A percentile compares a stretch with the other conserved stretches of the same genome.
These are phyloP conservation scores for Melianthus villosus DNA, from an alignment of 441 rosid genomes.

Conservation along the genomic window DNA sequence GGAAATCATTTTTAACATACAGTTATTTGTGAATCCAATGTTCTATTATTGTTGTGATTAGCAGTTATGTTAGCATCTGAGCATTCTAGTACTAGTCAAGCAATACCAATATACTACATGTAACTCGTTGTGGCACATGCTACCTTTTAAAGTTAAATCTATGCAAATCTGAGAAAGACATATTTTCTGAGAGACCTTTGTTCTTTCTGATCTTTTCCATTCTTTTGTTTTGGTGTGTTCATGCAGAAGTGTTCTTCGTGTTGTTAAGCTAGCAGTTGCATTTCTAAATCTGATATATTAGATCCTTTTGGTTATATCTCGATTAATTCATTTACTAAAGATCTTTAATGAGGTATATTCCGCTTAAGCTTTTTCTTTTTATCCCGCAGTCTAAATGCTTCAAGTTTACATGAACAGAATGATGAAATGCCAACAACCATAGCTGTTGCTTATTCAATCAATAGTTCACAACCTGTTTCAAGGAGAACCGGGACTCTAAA, in stretches of 20 bases:
- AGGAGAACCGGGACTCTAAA: slow-evolving; percentile 75
- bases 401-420: slow-evolving; percentile 60
- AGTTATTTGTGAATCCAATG: background rate
- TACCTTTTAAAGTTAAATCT: background rate
- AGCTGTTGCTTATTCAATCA: slow-evolving; percentile 51
- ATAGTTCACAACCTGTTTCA: slow-evolving; percentile 64
- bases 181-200: too few relatives aligned
- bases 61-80: background rate
- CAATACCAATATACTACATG: background rate
- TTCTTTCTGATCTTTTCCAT: too few relatives aligned
- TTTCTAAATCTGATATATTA: background rate
- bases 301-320: background rate
- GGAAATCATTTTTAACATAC: too few relatives aligned
- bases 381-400: slow-evolving; percentile 62
- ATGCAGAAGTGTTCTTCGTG: too few relatives aligned
- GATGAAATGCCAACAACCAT: slow-evolving; percentile 78
- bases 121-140: background rate
- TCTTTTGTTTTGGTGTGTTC: too few relatives aligned
- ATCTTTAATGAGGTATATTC: slow-evolving; percentile 8
- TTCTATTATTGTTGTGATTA: background rate
- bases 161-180: too few relatives aligned
- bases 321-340: background rate
- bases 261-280: too few relatives aligned
- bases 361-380: slow-evolving; percentile 21
- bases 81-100: background rate